These are phyloP conservation scores for Pseudozyma thailandica DNA, from an alignment of 1,284 basidiomycete genomes.

Conservation along the genomic window DNA sequence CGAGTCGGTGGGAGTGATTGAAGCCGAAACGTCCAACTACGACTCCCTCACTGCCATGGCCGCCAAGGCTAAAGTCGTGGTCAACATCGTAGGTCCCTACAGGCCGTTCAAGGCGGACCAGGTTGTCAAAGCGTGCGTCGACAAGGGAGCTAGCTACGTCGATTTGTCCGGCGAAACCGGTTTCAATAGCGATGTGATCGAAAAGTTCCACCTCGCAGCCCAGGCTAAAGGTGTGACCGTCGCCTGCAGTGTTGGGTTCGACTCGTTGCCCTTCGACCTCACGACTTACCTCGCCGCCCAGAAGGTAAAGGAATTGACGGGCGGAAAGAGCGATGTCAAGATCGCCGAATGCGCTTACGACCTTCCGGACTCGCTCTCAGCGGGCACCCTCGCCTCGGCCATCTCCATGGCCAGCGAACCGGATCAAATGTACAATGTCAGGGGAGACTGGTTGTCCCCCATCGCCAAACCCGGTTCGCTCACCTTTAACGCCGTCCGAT, in stretches of 20 bases:
- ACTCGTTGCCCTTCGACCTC: slow-evolving; percentile 75
- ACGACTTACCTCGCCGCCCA: slow-evolving; percentile 74
- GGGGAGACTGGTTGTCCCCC: slow-evolving; percentile 42
- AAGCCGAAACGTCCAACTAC: slow-evolving; percentile 43
- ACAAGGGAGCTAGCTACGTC: slow-evolving; percentile 74
- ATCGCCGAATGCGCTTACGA: slow-evolving; percentile 68
- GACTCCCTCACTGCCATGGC: slow-evolving; percentile 46
- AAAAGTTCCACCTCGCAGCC: slow-evolving; percentile 76
- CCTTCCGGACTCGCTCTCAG: slow-evolving; percentile 74
- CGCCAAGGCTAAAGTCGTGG: slow-evolving; percentile 26
- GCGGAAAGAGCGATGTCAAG: slow-evolving; percentile 60
- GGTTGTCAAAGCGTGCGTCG: slow-evolving; percentile 72
- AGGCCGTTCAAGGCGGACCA: slow-evolving; percentile 41
- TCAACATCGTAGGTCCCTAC: slow-evolving; percentile 62
- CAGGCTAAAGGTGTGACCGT: slow-evolving; percentile 77
- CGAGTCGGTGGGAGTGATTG: slow-evolving; percentile 41
- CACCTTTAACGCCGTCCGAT: slow-evolving; percentile 71
- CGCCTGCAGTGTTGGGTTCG: slow-evolving; percentile 78
- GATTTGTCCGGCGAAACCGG: slow-evolving; percentile 73
- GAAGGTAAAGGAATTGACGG: slow-evolving; percentile 70
- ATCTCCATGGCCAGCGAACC: slow-evolving; percentile 68
- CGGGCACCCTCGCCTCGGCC: slow-evolving; percentile 76
- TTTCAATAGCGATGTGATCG: slow-evolving; percentile 71
- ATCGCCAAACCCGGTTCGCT: slow-evolving; percentile 62
- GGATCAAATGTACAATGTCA: slow-evolving; percentile 19